Conservation (phyloP, 2,329 filamentous ascomycete genomes). For the Chaetoscypha palmicola region DNA sequence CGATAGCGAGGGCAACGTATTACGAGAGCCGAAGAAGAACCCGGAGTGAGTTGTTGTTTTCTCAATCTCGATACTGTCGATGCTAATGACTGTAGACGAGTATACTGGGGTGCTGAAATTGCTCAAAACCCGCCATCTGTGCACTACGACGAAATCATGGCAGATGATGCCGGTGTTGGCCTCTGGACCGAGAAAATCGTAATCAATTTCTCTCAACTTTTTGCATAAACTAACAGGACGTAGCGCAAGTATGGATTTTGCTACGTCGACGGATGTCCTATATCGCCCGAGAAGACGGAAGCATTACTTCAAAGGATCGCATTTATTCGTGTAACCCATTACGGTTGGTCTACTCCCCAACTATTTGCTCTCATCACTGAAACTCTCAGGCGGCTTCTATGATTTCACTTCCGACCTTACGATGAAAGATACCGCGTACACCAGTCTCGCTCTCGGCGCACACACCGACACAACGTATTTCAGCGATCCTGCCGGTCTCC, state of each 20-base stretch:
- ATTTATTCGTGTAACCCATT: conserved; percentile 85
- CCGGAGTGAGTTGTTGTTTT: no score
- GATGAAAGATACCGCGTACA: conserved; percentile 87
- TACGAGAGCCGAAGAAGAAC: no score
- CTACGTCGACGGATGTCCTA: conserved; percentile 66
- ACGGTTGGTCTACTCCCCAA: no score
- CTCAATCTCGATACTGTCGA: no score
- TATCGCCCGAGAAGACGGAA: conserved; percentile 64
- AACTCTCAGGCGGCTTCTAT: conserved; percentile 54
- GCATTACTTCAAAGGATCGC: conserved; percentile 72
- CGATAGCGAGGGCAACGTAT: no score
- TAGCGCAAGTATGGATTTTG: conserved; percentile 67
- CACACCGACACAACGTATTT: conserved; percentile 98
- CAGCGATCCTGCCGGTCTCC: conserved; percentile 81
- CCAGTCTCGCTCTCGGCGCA: conserved; percentile 69
- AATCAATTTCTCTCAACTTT: conserved; percentile 19
- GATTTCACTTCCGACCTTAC: conserved; percentile 88
- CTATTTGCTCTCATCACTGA: conserved; percentile 12
- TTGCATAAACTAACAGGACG: conserved; percentile 9
- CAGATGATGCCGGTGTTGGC: conserved; percentile 46
- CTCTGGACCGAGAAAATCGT: conserved; percentile 60
- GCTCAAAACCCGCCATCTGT: conserved; percentile 49
- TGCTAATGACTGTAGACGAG: conserved; percentile 28
- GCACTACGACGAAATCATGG: conserved; percentile 54
- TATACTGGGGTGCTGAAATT: conserved; percentile 35